phyloP scores from a whole-genome alignment of 768 basidiomycete species.

The Trametopsis cervina region DNA sequence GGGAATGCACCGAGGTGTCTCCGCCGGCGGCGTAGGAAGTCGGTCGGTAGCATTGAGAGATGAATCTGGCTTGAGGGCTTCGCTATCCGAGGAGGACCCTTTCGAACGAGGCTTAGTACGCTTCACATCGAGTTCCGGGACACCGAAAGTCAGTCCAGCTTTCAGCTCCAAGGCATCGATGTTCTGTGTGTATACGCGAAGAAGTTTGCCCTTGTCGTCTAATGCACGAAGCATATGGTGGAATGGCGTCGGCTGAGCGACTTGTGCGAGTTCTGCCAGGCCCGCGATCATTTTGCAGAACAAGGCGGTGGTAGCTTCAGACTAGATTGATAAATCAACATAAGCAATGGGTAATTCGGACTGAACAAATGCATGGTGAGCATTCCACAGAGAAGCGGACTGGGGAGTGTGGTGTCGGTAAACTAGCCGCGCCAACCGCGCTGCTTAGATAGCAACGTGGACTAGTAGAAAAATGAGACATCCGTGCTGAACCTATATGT shows the following conservation, averaged over 20 bases:
- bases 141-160: conserved; percentile 82
- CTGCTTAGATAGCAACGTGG: too few species aligned
- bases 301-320: conserved; percentile 64
- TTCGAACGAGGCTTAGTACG: conserved; percentile 44
- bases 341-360: too few species aligned
- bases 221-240: conserved; percentile 69
- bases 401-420: too few species aligned
- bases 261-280: conserved; percentile 63
- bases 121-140: conserved; percentile 60
- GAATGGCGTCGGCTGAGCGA: conserved; percentile 74
- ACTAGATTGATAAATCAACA: conserved; percentile 32
- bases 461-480: too few species aligned
- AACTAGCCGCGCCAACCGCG: too few species aligned
- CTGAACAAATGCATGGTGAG: too few species aligned
- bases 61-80: conserved; percentile 5
- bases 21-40: conserved; percentile 44
- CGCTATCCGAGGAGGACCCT: conserved; percentile 16
- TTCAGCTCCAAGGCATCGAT: conserved; percentile 86
- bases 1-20: conserved; percentile 78
- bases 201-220: conserved; percentile 67
- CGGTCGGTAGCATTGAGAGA: conserved; percentile 21
- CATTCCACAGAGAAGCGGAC: too few species aligned
- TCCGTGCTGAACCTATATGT: too few species aligned
- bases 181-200: conserved; percentile 91
- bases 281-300: conserved; percentile 90